Conservation (phyloP, 192 early-diverging fungal species). For the Podila verticillata region DNA sequence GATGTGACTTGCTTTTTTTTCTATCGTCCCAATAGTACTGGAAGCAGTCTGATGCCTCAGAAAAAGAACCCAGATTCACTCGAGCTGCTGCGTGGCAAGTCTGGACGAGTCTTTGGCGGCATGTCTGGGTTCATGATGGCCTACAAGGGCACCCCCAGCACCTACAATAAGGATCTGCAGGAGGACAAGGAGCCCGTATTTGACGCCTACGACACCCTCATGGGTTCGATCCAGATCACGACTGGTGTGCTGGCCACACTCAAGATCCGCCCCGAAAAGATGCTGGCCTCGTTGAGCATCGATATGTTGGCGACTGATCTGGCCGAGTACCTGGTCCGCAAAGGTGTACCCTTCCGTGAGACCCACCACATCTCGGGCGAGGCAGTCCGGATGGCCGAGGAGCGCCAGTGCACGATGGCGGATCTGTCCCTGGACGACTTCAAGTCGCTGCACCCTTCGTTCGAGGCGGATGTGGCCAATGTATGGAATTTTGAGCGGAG, state of each 20-base stretch:
- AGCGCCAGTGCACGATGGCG: conserved; percentile 75
- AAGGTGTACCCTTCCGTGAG: conserved; percentile 98
- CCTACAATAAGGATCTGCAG: conserved; percentile 99
- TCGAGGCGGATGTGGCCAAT: conserved; percentile 81
- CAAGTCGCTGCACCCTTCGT: conserved; percentile 84
- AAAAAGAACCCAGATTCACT: conserved; percentile 99
- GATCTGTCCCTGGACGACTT: conserved; percentile 84
- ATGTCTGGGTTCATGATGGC: conserved; percentile 99
- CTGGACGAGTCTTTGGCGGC: conserved; percentile 95
- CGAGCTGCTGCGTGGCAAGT: conserved; percentile 96
- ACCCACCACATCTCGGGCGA: conserved; percentile 98
- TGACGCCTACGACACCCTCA: conserved; percentile 90
- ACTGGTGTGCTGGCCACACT: conserved; percentile 93
- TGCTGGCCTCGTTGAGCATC: conserved; percentile 80
- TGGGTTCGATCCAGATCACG: conserved; percentile 92
- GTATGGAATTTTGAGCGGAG: conserved; percentile 94
- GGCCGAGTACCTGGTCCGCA: conserved; percentile 98
- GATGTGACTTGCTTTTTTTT: conserved; percentile 20
- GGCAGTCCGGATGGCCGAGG: conserved; percentile 94
- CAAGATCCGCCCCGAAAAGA: conserved; percentile 84
- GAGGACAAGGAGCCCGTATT: conserved; percentile 99
- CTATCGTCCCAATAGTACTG: conserved; percentile 70
- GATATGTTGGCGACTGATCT: conserved; percentile 99
- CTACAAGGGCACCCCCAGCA: conserved; percentile 95
- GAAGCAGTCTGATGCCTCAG: conserved; percentile 98